Conservation (phyloP, 192 early-diverging fungal genomes). For the Coemansia sp. region DNA sequence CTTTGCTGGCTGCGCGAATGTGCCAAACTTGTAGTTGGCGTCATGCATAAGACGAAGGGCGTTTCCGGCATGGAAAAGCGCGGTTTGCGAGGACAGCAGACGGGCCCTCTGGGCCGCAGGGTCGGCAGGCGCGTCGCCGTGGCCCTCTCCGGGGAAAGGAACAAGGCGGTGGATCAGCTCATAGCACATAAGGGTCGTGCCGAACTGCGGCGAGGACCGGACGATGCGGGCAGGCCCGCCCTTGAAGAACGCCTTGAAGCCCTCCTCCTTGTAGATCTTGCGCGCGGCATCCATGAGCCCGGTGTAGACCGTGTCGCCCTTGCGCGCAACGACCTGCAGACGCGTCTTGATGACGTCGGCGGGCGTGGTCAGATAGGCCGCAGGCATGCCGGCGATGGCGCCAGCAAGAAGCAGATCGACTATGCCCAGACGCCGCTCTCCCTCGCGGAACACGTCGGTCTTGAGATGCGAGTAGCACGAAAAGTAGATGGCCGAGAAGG, state of each 20-base stretch:
- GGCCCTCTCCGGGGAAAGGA: slow-evolving; percentile 53
- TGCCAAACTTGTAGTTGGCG: slow-evolving; percentile 48
- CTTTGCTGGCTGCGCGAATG: slow-evolving; percentile 7
- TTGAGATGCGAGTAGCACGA: slow-evolving; percentile 96
- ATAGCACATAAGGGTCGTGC: slow-evolving; percentile 90
- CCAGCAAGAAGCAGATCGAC: slow-evolving; percentile 75
- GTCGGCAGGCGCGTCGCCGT: slow-evolving; percentile 19
- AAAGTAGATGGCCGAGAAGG: slow-evolving; percentile 98
- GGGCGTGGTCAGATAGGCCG: slow-evolving; percentile 95
- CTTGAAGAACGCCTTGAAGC: slow-evolving; percentile 94
- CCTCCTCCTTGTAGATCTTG: slow-evolving; percentile 90
- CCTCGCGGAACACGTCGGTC: slow-evolving; percentile 86
- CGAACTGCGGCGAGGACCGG: slow-evolving; percentile 95
- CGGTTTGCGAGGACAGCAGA: slow-evolving; percentile 38
- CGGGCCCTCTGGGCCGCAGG: slow-evolving; percentile 17
- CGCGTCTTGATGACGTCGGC: slow-evolving; percentile 99
- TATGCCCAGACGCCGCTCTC: slow-evolving; percentile 63
- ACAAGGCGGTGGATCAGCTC: slow-evolving; percentile 78
- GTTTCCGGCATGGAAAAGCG: slow-evolving; percentile 43
- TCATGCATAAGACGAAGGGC: slow-evolving; percentile 47
- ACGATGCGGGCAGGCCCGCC: slow-evolving; percentile 91
- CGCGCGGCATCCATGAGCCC: slow-evolving; percentile 81
- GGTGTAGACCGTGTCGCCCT: slow-evolving; percentile 82
- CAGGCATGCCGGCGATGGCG: slow-evolving; percentile 91
- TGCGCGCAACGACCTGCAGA: slow-evolving; percentile 86